These are phyloP conservation scores for Aspergillus biplanus DNA, from an alignment of 495 filamentous ascomycete species.

Conservation along the genomic window DNA sequence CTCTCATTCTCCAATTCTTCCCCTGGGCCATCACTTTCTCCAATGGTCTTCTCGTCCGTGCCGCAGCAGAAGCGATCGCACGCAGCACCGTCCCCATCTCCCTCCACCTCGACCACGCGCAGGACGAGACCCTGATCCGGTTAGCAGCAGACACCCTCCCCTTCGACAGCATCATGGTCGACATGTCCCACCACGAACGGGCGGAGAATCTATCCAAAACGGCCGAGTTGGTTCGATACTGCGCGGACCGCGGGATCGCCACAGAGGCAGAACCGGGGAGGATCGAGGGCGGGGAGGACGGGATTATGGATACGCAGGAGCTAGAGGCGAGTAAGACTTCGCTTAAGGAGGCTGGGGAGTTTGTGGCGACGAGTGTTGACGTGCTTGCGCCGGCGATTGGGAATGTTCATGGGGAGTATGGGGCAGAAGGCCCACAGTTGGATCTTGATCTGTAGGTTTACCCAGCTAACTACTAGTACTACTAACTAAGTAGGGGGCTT, in stretches of 20 bases:
- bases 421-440: constrained; percentile 62
- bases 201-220: constrained; percentile 71
- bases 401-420: constrained; percentile 79
- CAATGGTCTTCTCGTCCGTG: constrained; percentile 56
- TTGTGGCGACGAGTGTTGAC: constrained; percentile 70
- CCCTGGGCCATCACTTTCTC: constrained; percentile 74
- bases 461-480: no score
- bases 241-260: constrained; percentile 66
- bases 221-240: constrained; percentile 62
- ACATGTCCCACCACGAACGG: constrained; percentile 74
- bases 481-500: no score
- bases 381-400: constrained; percentile 76
- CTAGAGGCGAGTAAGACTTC: constrained; percentile 50
- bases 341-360: constrained; percentile 66
- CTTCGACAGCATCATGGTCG: constrained; percentile 74
- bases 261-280: constrained; percentile 74
- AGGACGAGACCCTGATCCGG: constrained; percentile 62
- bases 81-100: constrained; percentile 65
- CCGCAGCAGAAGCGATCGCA: constrained; percentile 58
- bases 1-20: constrained; percentile 76
- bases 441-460: constrained; percentile 32
- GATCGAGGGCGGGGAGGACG: constrained; percentile 80
- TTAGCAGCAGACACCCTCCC: constrained; percentile 57
- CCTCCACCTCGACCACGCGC: constrained; percentile 71
- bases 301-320: constrained; percentile 70